A percentile compares a stretch with the other conserved stretches of the same genome.
Evolutionary conservation across 441 rosid species (phyloP).

Genomic region (Geranium incanum): DNA sequence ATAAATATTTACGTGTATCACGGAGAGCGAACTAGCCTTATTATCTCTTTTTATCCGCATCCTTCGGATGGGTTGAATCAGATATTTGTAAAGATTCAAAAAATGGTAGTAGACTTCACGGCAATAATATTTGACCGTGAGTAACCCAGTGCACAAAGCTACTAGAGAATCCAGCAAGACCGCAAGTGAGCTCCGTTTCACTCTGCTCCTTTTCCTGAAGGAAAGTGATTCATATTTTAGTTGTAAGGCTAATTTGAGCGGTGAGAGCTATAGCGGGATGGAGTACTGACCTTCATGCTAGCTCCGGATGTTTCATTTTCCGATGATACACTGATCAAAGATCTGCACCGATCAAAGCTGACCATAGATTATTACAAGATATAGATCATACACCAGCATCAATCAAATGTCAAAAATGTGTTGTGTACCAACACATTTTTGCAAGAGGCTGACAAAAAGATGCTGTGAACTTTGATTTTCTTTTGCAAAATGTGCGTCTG

Average conservation of each 20-base stretch:
- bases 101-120: conserved; percentile 19
- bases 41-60: conserved; percentile 20
- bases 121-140: conserved; percentile 48
- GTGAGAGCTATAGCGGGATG: neutral
- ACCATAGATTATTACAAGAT: neutral
- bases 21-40: neutral
- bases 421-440: too few relatives aligned
- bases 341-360: conserved; percentile 35
- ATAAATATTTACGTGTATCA: too few relatives aligned
- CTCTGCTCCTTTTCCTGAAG: conserved; percentile 40
- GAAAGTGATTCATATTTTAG: neutral
- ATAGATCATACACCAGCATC: neutral
- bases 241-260: neutral
- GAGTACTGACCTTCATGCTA: conserved; percentile 41
- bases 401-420: neutral
- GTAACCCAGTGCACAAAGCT: conserved; percentile 61
- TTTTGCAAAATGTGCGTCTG: too few relatives aligned
- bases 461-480: too few relatives aligned
- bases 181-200: conserved; percentile 18
- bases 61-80: conserved; percentile 46
- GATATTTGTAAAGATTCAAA: neutral
- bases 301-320: conserved; percentile 41
- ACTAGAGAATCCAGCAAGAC: conserved; percentile 34
- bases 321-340: conserved; percentile 43
- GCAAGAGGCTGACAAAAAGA: too few relatives aligned